phyloP scores from a whole-genome alignment of 208 protist genomes.

The Wallacemonas collosoma region DNA sequence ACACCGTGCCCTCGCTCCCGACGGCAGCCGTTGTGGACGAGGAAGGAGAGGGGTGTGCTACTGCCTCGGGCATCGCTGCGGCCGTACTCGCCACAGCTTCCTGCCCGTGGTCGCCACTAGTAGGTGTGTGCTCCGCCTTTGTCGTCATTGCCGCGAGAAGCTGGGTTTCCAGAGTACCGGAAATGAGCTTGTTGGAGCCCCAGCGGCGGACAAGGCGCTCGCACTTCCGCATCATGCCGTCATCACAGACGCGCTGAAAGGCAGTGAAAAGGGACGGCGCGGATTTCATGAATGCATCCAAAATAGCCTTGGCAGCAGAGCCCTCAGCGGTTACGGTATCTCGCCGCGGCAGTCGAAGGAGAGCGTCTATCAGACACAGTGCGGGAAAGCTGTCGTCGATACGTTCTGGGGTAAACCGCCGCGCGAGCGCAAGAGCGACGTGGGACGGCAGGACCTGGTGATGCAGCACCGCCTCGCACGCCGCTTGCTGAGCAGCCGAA shows the following conservation, averaged over 20 bases:
- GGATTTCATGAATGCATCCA: conserved; percentile 59
- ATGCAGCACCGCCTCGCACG: conserved; percentile 31
- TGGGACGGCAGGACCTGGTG: conserved; percentile 40
- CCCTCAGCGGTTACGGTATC: conserved; percentile 21
- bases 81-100: too few species aligned
- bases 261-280: conserved; percentile 34
- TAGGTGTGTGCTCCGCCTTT: neutral
- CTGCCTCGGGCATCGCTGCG: too few species aligned
- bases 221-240: conserved; percentile 54
- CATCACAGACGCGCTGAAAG: conserved; percentile 28
- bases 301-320: conserved; percentile 28
- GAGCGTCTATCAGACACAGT: conserved; percentile 71
- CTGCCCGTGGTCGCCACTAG: too few species aligned
- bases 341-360: conserved; percentile 22
- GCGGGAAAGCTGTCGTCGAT: conserved; percentile 59
- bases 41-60: neutral
- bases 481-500: conserved; percentile 25
- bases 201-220: conserved; percentile 59
- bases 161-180: conserved; percentile 21
- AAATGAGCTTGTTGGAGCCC: conserved; percentile 42
- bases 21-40: neutral
- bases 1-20: too few species aligned
- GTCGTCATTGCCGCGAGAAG: conserved; percentile 37
- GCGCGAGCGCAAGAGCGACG: conserved; percentile 62
- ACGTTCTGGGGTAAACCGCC: conserved; percentile 58